Evolutionary conservation across 2,329 filamentous ascomycete species (phyloP).

Genomic region (Microsporum ferrugineum): DNA sequence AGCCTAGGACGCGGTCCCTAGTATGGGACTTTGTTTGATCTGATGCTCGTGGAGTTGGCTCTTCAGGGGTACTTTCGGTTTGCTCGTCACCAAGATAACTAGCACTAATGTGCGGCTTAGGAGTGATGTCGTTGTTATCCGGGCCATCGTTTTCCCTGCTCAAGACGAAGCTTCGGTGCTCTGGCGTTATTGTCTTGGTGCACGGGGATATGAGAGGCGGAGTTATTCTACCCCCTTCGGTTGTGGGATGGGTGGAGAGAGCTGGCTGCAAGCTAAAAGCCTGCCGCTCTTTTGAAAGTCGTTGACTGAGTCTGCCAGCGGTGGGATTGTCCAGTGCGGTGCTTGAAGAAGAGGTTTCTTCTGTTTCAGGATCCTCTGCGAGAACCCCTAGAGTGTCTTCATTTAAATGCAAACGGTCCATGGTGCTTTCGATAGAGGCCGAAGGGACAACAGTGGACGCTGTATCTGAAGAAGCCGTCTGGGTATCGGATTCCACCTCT

Average conservation of each 20-base stretch:
- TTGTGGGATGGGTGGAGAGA: constrained; percentile 2
- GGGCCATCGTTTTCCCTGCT: not conserved
- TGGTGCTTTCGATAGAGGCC: constrained; percentile 20
- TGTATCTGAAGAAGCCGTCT: constrained; percentile 16
- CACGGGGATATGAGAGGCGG: constrained; percentile 8
- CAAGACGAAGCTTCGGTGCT: not conserved
- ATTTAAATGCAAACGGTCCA: constrained; percentile 26
- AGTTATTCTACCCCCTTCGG: not conserved
- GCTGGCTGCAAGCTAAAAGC: not conserved
- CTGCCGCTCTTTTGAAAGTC: not conserved
- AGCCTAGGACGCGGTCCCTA: constrained; percentile 12
- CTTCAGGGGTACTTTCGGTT: not conserved
- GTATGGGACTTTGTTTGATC: constrained; percentile 9
- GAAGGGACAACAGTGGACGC: not conserved
- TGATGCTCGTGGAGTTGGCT: constrained; percentile 11
- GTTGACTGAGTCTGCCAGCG: not conserved
- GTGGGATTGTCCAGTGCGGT: not conserved
- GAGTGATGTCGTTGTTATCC: constrained; percentile 10
- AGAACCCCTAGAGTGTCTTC: constrained; percentile 24
- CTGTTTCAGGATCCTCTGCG: constrained; percentile 20
- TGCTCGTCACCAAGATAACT: not conserved
- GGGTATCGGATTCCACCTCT: constrained; percentile 16
- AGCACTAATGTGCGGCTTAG: constrained; percentile 5
- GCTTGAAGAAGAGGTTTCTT: constrained; percentile 8
- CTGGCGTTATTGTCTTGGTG: constrained; percentile 16